These are phyloP conservation scores for Fonsecaea pedrosoi DNA, from an alignment of 2,329 filamentous ascomycete species.

Conservation along the genomic window DNA sequence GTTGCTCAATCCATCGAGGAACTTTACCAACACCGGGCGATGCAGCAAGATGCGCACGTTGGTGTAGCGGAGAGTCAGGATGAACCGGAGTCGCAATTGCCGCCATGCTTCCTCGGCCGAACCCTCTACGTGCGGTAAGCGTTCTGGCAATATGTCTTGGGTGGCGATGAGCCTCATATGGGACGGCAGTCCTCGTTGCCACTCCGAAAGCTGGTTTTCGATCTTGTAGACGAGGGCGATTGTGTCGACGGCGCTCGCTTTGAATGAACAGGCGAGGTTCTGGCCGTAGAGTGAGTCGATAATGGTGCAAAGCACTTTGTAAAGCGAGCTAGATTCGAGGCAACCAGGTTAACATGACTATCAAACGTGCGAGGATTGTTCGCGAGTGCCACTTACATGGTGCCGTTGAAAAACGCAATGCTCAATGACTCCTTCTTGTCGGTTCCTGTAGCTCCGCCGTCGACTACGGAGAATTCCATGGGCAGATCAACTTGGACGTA, in stretches of 20 bases:
- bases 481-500: constrained; percentile 53
- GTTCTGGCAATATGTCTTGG: constrained; percentile 37
- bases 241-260: constrained; percentile 11
- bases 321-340: constrained; percentile 40
- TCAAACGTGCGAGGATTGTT: not conserved
- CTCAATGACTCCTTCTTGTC: constrained; percentile 13
- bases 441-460: constrained; percentile 3
- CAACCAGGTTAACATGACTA: not conserved
- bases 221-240: constrained; percentile 19
- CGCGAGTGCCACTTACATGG: constrained; percentile 29
- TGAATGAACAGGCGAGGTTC: constrained; percentile 16
- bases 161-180: constrained; percentile 20
- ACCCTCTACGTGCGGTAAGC: constrained; percentile 29
- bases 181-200: constrained; percentile 11
- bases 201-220: constrained; percentile 20
- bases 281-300: constrained; percentile 44
- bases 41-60: constrained; percentile 53
- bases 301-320: constrained; percentile 45
- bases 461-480: not conserved
- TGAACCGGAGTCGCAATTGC: constrained; percentile 20
- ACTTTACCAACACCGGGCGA: constrained; percentile 50
- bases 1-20: constrained; percentile 43
- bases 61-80: constrained; percentile 53
- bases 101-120: constrained; percentile 49
- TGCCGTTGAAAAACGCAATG: constrained; percentile 16